Evolutionary conservation across 2,329 filamentous ascomycete species (phyloP).

Genomic region (Cordyceps farinosa): DNA sequence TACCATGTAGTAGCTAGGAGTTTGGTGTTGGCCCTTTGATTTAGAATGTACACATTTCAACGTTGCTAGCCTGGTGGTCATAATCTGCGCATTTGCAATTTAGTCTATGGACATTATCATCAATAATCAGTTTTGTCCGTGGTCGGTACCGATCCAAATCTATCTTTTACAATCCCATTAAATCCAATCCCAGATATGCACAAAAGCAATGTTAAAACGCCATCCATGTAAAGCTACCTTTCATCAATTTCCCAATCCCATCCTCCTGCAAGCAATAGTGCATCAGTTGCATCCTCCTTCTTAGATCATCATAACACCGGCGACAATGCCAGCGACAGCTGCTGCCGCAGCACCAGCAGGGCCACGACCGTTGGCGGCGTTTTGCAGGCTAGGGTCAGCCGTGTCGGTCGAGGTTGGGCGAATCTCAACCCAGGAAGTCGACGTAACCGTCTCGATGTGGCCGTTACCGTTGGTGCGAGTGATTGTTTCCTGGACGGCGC

Average conservation of each 20-base stretch:
- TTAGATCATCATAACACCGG: conserved; percentile 28
- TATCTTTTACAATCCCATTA: conserved; percentile 10
- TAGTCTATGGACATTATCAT: conserved; percentile 16
- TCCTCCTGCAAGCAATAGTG: not conserved
- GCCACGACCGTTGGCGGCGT: conserved; percentile 27
- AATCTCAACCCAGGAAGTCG: conserved; percentile 47
- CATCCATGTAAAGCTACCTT: not conserved
- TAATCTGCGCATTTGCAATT: conserved; percentile 11
- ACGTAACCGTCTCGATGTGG: conserved; percentile 43
- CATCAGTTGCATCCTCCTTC: not conserved
- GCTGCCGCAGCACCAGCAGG: conserved; percentile 12
- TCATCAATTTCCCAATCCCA: not conserved
- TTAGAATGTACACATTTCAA: not conserved
- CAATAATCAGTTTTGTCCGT: conserved; percentile 3
- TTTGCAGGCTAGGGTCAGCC: conserved; percentile 36
- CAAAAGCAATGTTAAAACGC: conserved; percentile 1
- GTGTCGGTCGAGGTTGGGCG: conserved; percentile 33
- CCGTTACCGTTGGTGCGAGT: conserved; percentile 47
- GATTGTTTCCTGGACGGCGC: conserved; percentile 35
- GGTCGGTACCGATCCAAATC: conserved; percentile 12
- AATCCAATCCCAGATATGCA: conserved; percentile 1
- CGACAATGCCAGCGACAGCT: conserved; percentile 25
- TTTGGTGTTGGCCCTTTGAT: not conserved
- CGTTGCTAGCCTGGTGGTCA: not conserved
- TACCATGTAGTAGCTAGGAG: not conserved